Evolutionary conservation across 371 early-diverging fungal species (phyloP), one percentile per base, ranked within the genome.

Genomic region (Mortierella polycephala): DNA sequence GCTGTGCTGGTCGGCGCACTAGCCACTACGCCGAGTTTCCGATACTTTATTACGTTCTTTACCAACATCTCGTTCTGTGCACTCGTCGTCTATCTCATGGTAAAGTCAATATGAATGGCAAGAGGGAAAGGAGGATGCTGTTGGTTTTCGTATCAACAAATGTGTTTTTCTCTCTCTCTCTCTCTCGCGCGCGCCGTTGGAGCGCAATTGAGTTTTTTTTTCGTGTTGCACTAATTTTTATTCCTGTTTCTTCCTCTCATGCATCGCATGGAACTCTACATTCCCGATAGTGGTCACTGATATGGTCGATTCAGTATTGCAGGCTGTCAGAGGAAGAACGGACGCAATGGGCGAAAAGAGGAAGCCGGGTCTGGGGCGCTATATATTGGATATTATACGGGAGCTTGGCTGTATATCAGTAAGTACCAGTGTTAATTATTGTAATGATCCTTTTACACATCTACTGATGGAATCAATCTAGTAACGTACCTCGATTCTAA

Each of bases 41-140:
- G n/a, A 16, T 71, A 66, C 40, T 65, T 71, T 44, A 65, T 71
- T n/a, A 49, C 55, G 11, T 71, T 65, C 45, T 71, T 71, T 23
- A 64, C 71, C 49, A 60, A 65, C 21, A 66, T 66, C 23, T 46
- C 60, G 1, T 65, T 51, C 41, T 45, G 53, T 14, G 71, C 71
- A 0, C 60, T 71, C 7, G 23, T 41, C 10, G 46, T 64, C 10
- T 71, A 71, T 37, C 64, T 59, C 20, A 20, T 64, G 62, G 71
- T 64, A 71, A 62, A 39, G n/a, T 5, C 13, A 14, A 21, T 6
- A 21, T 44, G 40, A 1, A 53, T 30, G 18, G 40, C 21, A 41
- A 5, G 21, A 57, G 44, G 16, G 12, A 8, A n/a, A 18, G 9
- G 18, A 51, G 4, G n/a, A n/a, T 18, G 9, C 18, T n/a, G 16